Percentiles rank a stretch among this genome's conserved stretches.
Conservation (phyloP, 495 filamentous ascomycete species). For the Hypoxylon lenormandii region DNA sequence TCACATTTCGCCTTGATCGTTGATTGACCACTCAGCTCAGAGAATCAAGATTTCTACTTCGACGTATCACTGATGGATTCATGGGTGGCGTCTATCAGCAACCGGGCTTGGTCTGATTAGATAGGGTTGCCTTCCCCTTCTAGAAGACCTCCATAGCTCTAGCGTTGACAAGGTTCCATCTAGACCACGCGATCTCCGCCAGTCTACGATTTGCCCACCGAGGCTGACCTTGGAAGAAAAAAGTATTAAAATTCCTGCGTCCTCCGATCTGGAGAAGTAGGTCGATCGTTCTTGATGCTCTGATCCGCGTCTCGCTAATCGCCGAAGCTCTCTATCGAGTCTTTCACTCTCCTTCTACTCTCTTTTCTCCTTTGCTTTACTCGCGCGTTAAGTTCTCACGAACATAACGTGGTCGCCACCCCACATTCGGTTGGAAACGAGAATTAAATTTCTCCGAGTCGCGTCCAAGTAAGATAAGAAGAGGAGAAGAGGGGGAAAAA, state of each 20-base stretch:
- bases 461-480: conserved; percentile 16
- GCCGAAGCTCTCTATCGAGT: conserved; percentile 17
- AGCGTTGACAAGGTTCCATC: conserved; percentile 43
- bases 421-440: conserved; percentile 29
- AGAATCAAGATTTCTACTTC: conserved; percentile 24
- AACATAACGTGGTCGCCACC: conserved; percentile 32
- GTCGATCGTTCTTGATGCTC: conserved; percentile 29
- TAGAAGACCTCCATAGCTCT: conserved; percentile 43
- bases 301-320: conserved; percentile 27
- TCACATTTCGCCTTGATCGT: conserved; percentile 6
- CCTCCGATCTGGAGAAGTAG: conserved; percentile 30
- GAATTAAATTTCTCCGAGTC: conserved; percentile 29
- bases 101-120: conserved; percentile 12
- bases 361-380: conserved; percentile 2
- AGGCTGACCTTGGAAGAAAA: conserved; percentile 35
- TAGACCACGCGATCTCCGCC: conserved; percentile 42
- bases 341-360: neutral
- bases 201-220: conserved; percentile 36
- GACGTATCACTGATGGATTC: conserved; percentile 31
- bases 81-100: conserved; percentile 21
- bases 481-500: conserved; percentile 11
- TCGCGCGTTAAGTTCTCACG: conserved; percentile 29
- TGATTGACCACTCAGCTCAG: conserved; percentile 23
- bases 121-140: conserved; percentile 51
- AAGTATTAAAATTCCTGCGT: conserved; percentile 41